Evolutionary conservation across 805 yeast species (phyloP), one percentile per base, ranked within the genome.

Genomic region (Sungouiella blattae): DNA sequence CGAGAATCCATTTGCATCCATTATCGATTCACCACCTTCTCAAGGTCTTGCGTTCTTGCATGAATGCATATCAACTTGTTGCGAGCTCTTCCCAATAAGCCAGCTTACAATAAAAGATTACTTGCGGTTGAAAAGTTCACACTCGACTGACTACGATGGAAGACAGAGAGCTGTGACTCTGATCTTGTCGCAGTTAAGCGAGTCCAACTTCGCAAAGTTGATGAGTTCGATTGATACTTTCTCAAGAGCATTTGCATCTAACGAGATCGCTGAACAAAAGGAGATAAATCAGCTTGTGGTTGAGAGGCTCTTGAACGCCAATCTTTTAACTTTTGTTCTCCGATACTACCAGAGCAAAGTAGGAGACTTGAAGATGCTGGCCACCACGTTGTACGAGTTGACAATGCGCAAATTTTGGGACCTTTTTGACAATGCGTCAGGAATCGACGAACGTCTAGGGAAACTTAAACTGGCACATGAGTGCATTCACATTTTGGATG

Each of bases 371-470:
- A 17, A 33, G n/a, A 32, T 47, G 11, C 12, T 46, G n/a, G 17
- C 35, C 6, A 36, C 44, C 7, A 37, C 33, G 1, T 43, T 50
- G 20, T 49, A 41, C 30, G 40, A 46, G 12, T 35, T 57, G 14
- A 30, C 58, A 1, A 12, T 42, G 13, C 48, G 54, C 21, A 57
- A 57, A 39, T 62, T 64, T 35, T 64, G 70, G 69, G 58, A 55
- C 18, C 50, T 57, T 8, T 50, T 60, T 34, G 50, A 60, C 27
- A 37, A 39, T 15, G 58, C 71, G 0, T 36, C 58, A 2, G 54
- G 44, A 28, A 43, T 66, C n/a, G 60, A 65, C 33, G 69, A 64
- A 4, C 55, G 49, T 20, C 43, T 50, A 8, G 69, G 68, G 1
- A 52, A 46, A 18, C 43, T 67, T 13, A 44, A 45, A 25, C 44